Evolutionary conservation across 1,139 yeast species (phyloP), one percentile per base, ranked within the genome.

Genomic region (Saccharomyces hybrid): DNA sequence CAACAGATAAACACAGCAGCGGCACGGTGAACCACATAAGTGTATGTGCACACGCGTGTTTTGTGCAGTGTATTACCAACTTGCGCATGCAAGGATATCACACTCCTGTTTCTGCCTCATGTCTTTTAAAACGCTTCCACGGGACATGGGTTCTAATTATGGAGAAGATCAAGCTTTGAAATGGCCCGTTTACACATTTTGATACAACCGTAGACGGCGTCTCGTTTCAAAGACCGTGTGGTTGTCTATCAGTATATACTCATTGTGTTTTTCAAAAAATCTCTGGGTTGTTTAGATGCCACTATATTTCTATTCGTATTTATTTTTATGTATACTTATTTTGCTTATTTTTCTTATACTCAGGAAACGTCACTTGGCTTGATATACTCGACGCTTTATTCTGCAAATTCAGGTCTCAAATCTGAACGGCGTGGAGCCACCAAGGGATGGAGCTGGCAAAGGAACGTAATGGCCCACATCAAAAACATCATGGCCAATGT

Each of bases 381-480:
- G 25, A 9, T 38, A 23, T 38, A 38, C 25, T 38, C 8, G 44
- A 38, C 44, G 44, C 23, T 38, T 38, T 59, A 68, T 54, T 74
- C 77, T 7, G 77, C 75, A 61, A 70, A 76, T 65, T 86, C 93
- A n/a, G 90, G 90, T 73, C 93, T 81, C 69, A 86, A 73, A 63
- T 86, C 91, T 1, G 90, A 81, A 64, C 93, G 81, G 70, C 85
- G 83, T 49, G 95, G 95, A 30, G 80, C 86, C 54, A 85, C 89
- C 65, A 86, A 75, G n/a, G 95, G 95, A 70, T 86, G 93, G 56
- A 86, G 74, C 66, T 86, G 95, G 38, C 73, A 70, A 61, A 88
- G 73, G 66, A 87, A 88, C 6, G 97, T 88, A 62, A 88, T 83
- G 30, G 96, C 97, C 97, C 97, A 89, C 96, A 90, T 88, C 67